Evolutionary conservation across 371 early-diverging fungal species (phyloP).

Genomic region (Nematocida major): DNA sequence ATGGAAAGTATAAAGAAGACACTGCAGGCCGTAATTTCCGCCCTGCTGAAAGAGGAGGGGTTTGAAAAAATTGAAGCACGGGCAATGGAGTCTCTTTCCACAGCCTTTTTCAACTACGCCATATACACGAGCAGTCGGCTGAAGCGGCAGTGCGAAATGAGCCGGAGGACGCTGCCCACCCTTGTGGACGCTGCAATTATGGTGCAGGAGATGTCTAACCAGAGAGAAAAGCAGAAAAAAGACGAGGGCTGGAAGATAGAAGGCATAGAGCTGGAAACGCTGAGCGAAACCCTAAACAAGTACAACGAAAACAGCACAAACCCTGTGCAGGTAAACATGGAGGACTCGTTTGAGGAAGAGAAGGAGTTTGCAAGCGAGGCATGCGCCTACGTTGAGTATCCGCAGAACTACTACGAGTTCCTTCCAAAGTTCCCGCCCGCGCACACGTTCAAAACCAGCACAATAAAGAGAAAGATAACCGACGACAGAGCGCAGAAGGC

Average conservation of each 20-base stretch:
- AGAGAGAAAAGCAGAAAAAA: too few relatives aligned
- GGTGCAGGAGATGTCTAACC: slow-evolving; percentile 2
- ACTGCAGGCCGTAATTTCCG: neutral
- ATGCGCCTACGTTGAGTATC: slow-evolving; percentile 54
- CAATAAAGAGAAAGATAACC: slow-evolving; percentile 43
- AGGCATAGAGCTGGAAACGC: neutral
- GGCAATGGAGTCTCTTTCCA: slow-evolving; percentile 24
- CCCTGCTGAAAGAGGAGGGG: slow-evolving; percentile 21
- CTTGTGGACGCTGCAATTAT: slow-evolving; percentile 1
- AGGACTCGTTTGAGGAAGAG: neutral
- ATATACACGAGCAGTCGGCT: slow-evolving; percentile 17
- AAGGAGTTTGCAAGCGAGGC: slow-evolving; percentile 50
- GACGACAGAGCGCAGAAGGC: slow-evolving; percentile 55
- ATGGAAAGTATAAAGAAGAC: slow-evolving; percentile 12
- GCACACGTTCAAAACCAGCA: slow-evolving; percentile 63
- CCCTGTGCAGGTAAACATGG: neutral
- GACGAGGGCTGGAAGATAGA: too few relatives aligned
- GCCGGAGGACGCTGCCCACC: slow-evolving; percentile 22
- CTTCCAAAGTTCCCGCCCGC: slow-evolving; percentile 63
- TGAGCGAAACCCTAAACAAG: neutral
- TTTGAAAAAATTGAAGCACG: slow-evolving; percentile 7
- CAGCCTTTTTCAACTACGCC: neutral
- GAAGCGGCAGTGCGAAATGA: slow-evolving; percentile 23
- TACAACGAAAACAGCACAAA: neutral
- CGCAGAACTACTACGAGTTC: slow-evolving; percentile 64